Evolutionary conservation across 345 rosid genomes (phyloP), one percentile per base, ranked within the genome.

Genomic region (Fremontodendron californicum): DNA sequence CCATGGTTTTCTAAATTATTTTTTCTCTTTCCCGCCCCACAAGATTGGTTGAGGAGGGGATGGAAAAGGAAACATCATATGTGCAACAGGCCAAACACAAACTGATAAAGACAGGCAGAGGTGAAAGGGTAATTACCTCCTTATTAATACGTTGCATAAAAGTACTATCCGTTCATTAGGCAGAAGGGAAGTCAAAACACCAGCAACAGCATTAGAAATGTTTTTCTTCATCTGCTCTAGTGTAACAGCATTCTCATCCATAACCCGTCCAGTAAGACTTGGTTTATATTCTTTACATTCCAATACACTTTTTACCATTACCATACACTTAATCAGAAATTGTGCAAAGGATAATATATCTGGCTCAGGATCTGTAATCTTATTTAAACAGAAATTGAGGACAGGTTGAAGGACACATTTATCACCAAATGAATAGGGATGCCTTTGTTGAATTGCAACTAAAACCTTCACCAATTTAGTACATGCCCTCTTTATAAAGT

Each of bases 201-300:
- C 87, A 75, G 88, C 88, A 84, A 89, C 91, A 80, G 79, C 85
- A 86, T 68, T 82, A 39, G 97, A 92, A 67, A 91, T 85, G 78
- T 88, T 93, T 79, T 92, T 96, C 89, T 92, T 96, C 90, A 83
- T 79, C 89, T 96, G 89, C 84, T 92, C 99, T 43, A 83, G 66
- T 18, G 99, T 87, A 76, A 85, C 86, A 55, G 84, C 89, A 77
- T 80, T 90, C 82, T 90, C 99, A 87, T 92, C 94, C 86, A 93
- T 86, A 79, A 93, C 99, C 48, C 97, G 92, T 78, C 98, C 99
- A 48, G 89, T 90, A 75, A 86, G 86, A 83, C 84, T 89, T 66
- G 88, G 94, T 84, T 92, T 96, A 85, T 96, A 96, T 82, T 96
- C 98, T 83, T 90, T 92, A 87, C 99, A 96, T 80, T 96, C 99